Percentiles rank a stretch among this genome's conserved stretches.
Evolutionary conservation across 1,284 basidiomycete species (phyloP).

Genomic region (Microstroma glucosiphilum): DNA sequence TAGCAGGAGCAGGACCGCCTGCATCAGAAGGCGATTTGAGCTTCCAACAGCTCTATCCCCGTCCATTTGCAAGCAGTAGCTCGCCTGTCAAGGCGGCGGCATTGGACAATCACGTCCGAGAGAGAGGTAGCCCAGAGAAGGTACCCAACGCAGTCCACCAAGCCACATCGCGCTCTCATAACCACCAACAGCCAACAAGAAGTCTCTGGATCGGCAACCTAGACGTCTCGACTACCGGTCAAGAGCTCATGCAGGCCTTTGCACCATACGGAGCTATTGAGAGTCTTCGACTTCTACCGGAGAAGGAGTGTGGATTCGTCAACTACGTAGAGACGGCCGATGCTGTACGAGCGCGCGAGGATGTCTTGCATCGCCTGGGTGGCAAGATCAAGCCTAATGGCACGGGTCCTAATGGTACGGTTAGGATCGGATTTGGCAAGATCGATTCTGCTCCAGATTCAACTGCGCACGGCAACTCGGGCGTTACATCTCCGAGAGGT

Average conservation of each 20-base stretch:
- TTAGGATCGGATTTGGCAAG: slow-evolving; percentile 95
- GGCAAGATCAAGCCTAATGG: slow-evolving; percentile 76
- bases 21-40: background rate
- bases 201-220: slow-evolving; percentile 97
- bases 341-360: slow-evolving; percentile 90
- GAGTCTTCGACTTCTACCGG: slow-evolving; percentile 82
- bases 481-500: background rate
- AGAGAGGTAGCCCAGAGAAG: slow-evolving; percentile 10
- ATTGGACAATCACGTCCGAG: slow-evolving; percentile 7
- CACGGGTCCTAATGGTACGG: slow-evolving; percentile 60
- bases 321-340: slow-evolving; percentile 93
- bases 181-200: slow-evolving; percentile 74
- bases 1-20: slow-evolving; percentile 1
- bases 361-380: slow-evolving; percentile 85
- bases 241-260: slow-evolving; percentile 89
- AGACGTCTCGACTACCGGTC: slow-evolving; percentile 83
- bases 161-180: background rate
- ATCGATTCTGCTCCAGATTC: slow-evolving; percentile 67
- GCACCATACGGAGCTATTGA: slow-evolving; percentile 94
- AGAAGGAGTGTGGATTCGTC: slow-evolving; percentile 99
- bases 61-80: background rate
- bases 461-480: background rate
- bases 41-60: no score
- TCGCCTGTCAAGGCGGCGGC: slow-evolving; percentile 1
- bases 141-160: slow-evolving; percentile 8